Evolutionary conservation across 306 rosid genomes (phyloP).

Genomic region (Urtica urens): DNA sequence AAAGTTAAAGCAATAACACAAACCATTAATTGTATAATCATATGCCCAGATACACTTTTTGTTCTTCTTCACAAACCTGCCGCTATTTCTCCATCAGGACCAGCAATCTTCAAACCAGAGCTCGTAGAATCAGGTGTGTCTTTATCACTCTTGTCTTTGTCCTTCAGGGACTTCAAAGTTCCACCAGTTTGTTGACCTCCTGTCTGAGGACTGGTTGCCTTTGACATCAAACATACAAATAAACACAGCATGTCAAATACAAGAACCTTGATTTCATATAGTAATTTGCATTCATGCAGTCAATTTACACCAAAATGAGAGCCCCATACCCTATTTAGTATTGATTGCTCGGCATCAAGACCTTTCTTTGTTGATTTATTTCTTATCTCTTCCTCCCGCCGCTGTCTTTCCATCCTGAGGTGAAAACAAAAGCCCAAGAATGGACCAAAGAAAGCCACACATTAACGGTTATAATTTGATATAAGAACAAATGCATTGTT

Average conservation of each 20-base stretch:
- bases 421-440: too few species aligned
- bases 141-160: constrained; percentile 68
- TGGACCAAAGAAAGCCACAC: too few species aligned
- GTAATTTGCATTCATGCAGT: neutral
- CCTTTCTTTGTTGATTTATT: constrained; percentile 66
- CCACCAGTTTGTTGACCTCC: constrained; percentile 65
- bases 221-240: neutral
- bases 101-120: constrained; percentile 92
- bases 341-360: constrained; percentile 64
- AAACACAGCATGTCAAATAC: neutral
- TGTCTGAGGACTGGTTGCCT: constrained; percentile 89
- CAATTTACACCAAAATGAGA: neutral
- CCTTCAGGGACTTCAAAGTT: constrained; percentile 77
- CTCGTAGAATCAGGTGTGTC: constrained; percentile 65
- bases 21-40: neutral
- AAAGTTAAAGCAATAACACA: neutral
- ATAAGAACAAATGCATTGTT: too few species aligned
- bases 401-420: constrained; percentile 92
- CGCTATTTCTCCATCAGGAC: constrained; percentile 94
- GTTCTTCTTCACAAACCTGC: constrained; percentile 52
- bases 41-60: neutral
- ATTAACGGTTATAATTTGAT: too few species aligned
- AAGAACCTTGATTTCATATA: neutral
- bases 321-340: constrained; percentile 63
- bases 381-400: constrained; percentile 88